Evolutionary conservation across 345 rosid species (phyloP), one percentile per base, ranked within the genome.

Genomic region (Eucalyptus regnans): DNA sequence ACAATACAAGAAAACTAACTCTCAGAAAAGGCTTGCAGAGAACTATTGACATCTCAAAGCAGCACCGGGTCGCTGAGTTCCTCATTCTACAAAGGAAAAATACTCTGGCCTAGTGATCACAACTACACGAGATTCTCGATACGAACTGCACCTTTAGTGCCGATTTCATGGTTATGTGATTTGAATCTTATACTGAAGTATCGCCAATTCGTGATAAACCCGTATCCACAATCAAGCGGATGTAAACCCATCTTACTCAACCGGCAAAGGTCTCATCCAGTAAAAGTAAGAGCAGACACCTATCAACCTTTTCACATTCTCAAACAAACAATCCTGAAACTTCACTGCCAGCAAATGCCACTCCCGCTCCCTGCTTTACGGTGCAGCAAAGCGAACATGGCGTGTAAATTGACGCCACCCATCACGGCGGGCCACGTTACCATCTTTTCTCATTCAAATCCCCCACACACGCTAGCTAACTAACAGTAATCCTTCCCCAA

Each of bases 221-320:
- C 8, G 9, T 0, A 23, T 16, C 48, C 15, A 1, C 84, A 22
- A 20, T 41, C 81, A 18, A 33, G 81, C 25, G 0, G 80, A 17
- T 18, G 25, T 0, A 17, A 71, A 33, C 22, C 44, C 81, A 71
- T 33, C 46, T 71, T 1, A 41, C 84, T 76, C 48, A 11, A 20
- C 1, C 15, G 11, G 29, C 48, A 76, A 76, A 41, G 27, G 84
- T 22, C 29, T 41, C 84, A 76, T 76, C 83, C 48, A 41, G 48
- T 76, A 76, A 76, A 76, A 76, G 4, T 76, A 76, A 41, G 81
- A 37, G 27, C 10, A 33, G 25, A 9, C 7, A 71, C 46, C 46
- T 3, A 37, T 37, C 46, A 76, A 76, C 48, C 29, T 29, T 76
- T 20, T 41, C 84, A 37, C 48, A 76, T 41, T 41, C 84, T 76